Percentiles rank a stretch among this genome's conserved stretches.
These are phyloP conservation scores for Tillandsia leiboldiana DNA, from an alignment of 176 grass and related monocot genomes.

Conservation along the genomic window DNA sequence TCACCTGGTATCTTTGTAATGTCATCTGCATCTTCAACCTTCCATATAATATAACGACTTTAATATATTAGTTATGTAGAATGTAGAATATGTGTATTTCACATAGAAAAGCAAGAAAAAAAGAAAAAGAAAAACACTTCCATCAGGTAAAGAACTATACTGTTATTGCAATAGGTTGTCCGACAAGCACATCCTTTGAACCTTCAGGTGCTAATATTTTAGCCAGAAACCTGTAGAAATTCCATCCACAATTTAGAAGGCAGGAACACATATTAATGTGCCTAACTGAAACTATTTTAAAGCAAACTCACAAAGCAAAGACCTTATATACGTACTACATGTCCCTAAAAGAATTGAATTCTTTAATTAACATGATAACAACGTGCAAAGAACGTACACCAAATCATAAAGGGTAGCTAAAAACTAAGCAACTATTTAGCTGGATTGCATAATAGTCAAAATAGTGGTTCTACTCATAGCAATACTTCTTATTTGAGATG, in stretches of 20 bases:
- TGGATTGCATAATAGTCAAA: not conserved
- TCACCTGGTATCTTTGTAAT: slow-evolving; percentile 67
- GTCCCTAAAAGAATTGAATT: too few species aligned
- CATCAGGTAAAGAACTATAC: slow-evolving; percentile 45
- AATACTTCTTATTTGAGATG: not conserved
- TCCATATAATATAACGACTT: slow-evolving; percentile 17
- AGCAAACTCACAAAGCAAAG: too few species aligned
- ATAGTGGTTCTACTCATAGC: not conserved
- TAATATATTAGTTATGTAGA: not conserved
- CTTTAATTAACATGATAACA: not conserved
- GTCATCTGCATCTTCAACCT: slow-evolving; percentile 84
- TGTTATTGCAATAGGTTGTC: slow-evolving; percentile 81
- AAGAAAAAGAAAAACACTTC: not conserved
- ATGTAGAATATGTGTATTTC: not conserved
- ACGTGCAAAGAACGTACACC: not conserved
- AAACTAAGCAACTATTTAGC: too few species aligned
- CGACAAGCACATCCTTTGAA: slow-evolving; percentile 87
- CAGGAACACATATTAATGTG: too few species aligned
- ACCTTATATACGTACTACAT: too few species aligned
- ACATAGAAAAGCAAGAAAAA: not conserved
- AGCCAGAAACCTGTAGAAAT: slow-evolving; percentile 61
- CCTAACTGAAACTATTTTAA: too few species aligned
- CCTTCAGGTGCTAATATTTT: slow-evolving; percentile 98
- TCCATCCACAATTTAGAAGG: not conserved
- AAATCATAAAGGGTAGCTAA: too few species aligned